Percentiles rank a stretch among this genome's conserved stretches.
Conservation (phyloP, 192 early-diverging fungal species). For the Rhizoclosmatium sp. region DNA sequence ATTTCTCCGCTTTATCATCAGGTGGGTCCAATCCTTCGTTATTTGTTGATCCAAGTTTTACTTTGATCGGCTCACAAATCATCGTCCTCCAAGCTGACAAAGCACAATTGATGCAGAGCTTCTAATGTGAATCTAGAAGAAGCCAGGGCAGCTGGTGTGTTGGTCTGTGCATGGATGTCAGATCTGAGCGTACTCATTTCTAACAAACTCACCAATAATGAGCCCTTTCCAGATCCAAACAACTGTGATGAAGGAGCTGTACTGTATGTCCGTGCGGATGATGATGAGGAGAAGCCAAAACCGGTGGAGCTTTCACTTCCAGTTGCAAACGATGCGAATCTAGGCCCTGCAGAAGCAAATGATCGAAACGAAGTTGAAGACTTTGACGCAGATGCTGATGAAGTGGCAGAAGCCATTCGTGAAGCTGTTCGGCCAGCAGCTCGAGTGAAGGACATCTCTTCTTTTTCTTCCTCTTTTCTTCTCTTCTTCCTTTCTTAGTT, state of each 20-base stretch:
- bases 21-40: too few species aligned
- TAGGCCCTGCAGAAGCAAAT: background rate
- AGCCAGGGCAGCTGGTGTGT: slow-evolving; percentile 9
- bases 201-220: background rate
- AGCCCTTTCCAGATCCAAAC: background rate
- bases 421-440: background rate
- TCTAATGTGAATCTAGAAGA: background rate
- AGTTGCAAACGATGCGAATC: background rate
- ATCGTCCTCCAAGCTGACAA: slow-evolving; percentile 17
- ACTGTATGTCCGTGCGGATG: background rate
- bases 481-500: background rate
- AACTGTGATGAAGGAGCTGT: background rate
- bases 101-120: slow-evolving; percentile 10
- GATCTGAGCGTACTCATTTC: background rate
- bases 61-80: slow-evolving; percentile 5
- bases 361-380: slow-evolving; percentile 1
- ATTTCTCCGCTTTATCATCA: too few species aligned
- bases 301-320: background rate
- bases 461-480: background rate
- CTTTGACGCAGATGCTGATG: background rate
- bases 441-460: background rate
- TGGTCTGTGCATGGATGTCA: background rate
- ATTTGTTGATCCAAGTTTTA: too few species aligned
- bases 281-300: background rate
- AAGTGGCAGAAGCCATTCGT: background rate